phyloP scores from a whole-genome alignment of 2,329 filamentous ascomycete species.

The Sclerotiophoma versabilis region DNA sequence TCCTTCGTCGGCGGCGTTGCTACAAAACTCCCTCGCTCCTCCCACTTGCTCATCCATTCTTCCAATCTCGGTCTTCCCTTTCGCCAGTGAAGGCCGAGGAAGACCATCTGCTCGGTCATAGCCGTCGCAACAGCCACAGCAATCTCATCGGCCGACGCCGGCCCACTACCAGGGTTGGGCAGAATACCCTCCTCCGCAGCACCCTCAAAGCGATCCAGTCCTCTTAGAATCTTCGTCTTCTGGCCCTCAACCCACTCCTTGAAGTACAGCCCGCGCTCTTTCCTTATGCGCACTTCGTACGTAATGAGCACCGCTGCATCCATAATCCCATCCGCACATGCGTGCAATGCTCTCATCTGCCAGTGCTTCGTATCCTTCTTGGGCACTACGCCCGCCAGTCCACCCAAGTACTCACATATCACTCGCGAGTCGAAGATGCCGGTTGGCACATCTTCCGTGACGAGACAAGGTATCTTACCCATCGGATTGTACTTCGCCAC shows the following conservation, averaged over 20 bases:
- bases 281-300: conserved; percentile 38
- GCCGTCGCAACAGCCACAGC: conserved; percentile 30
- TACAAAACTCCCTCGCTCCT: conserved; percentile 28
- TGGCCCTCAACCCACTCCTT: conserved; percentile 42
- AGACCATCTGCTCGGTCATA: conserved; percentile 18
- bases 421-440: conserved; percentile 40
- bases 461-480: conserved; percentile 41
- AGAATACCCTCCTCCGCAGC: conserved; percentile 26
- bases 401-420: conserved; percentile 38
- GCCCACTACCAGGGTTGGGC: conserved; percentile 6
- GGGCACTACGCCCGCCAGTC: conserved; percentile 15
- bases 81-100: conserved; percentile 28
- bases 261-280: conserved; percentile 30
- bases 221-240: conserved; percentile 34
- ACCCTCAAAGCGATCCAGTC: conserved; percentile 33
- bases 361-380: conserved; percentile 29
- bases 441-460: conserved; percentile 32
- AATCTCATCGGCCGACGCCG: conserved; percentile 30
- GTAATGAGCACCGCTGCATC: conserved; percentile 38
- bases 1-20: conserved; percentile 27
- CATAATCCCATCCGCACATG: conserved; percentile 40
- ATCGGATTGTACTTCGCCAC: conserved; percentile 38
- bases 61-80: conserved; percentile 25
- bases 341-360: conserved; percentile 33
- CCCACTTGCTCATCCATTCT: conserved; percentile 37